Base-by-base conservation (phyloP, 371 early-diverging fungal species). In the Rozella allomycis region DNA sequence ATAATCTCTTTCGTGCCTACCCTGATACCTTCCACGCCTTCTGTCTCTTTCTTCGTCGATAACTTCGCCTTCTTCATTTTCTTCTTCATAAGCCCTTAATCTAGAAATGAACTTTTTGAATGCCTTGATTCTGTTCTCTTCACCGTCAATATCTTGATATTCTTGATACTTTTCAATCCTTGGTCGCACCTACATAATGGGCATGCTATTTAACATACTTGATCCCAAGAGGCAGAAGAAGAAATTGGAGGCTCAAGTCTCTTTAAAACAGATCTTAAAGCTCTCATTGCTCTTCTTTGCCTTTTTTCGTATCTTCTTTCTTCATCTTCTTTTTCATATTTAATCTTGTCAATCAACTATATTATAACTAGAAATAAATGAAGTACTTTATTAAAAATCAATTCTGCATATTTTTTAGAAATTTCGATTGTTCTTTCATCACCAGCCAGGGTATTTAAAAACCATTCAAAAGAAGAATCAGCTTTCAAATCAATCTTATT, bases 71-170 rank as follows among this genome's bases (percentile, higher is more conserved):
- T 35, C 19, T 13, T 20, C 33, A 7, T 12, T 17, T 23, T 19
- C 8, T 30, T 12, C 25, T 30, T 12, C 5, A n/a, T 10, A 5
- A 21, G 17, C 82, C 52, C 64, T 66, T 13, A 73, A 46, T 5
- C 78, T 53, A 25, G 57, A 55, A 22, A 80, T 48, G 22, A 56
- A 70, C 39, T 67, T 68, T 17, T 78, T 72, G 52, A 81, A 86
- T 5, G 67, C 68, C 42, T 72, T 69, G 26, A 60, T 53, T n/a
- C 74, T 55, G 26, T 55, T 57, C 3, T 53, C 47, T 30, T 63
- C 70, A n/a, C n/a, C n/a, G 5, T 69, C 72, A 23, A 87, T 32
- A 1, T 59, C 71, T 14, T 52, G 40, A 39, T 59, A 79, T 38
- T 74, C 78, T 0, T 51, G 45, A 11, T 58, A 37, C n/a, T 47